Percentiles rank a stretch among this genome's conserved stretches.
phyloP scores from a whole-genome alignment of 495 filamentous ascomycete species.

The Xylaria cubensis region DNA sequence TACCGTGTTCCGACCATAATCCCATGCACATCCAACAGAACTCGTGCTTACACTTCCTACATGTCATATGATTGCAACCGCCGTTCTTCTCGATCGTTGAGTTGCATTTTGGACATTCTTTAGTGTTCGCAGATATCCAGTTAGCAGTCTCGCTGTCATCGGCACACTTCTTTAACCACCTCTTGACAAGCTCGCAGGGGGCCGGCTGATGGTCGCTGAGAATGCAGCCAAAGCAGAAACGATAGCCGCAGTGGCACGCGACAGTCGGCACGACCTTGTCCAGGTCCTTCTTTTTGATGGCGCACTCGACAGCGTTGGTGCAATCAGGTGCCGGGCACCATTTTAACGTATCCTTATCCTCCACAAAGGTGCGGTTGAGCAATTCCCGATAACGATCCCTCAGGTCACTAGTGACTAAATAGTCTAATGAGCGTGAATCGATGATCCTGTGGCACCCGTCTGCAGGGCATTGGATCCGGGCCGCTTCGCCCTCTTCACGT shows the following conservation, averaged over 20 bases:
- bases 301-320: conserved; percentile 87
- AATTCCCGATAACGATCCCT: conserved; percentile 82
- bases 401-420: conserved; percentile 78
- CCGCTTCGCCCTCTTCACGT: conserved; percentile 90
- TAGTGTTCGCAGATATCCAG: conserved; percentile 99
- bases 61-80: conserved; percentile 99
- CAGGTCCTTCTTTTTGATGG: conserved; percentile 83
- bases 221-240: conserved; percentile 98
- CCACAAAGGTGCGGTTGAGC: conserved; percentile 92
- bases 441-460: conserved; percentile 89
- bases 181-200: conserved; percentile 89
- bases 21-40: conserved; percentile 99
- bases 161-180: conserved; percentile 97
- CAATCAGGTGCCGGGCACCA: conserved; percentile 99
- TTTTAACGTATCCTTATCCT: conserved; percentile 91
- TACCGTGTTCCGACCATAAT: conserved; percentile 96
- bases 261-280: conserved; percentile 88
- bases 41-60: conserved; percentile 96
- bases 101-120: conserved; percentile 93
- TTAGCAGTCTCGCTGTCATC: conserved; percentile 98
- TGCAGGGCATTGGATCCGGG: conserved; percentile 90
- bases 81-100: conserved; percentile 99
- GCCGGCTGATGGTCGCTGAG: conserved; percentile 90
- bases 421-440: conserved; percentile 83
- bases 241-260: conserved; percentile 77